Evolutionary conservation across 495 filamentous ascomycete species (phyloP).

Genomic region (Wilcoxina mikolae): DNA sequence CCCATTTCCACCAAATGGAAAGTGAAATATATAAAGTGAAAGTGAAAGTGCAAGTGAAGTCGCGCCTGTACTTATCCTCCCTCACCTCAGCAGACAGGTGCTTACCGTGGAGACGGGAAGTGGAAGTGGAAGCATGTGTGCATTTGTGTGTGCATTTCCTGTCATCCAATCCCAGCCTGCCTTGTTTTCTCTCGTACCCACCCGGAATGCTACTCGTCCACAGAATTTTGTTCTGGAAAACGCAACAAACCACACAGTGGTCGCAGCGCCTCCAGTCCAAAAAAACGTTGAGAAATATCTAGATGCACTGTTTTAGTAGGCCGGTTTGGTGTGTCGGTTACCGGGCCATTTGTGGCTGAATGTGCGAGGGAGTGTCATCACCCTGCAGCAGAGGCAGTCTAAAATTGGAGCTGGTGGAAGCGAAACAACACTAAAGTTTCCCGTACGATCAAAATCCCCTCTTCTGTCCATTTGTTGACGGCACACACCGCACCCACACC

Average conservation of each 20-base stretch:
- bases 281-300: no score
- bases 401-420: slow-evolving; percentile 27
- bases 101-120: not conserved
- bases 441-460: slow-evolving; percentile 27
- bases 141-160: not conserved
- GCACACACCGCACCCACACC: no score
- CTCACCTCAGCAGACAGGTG: not conserved
- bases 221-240: no score
- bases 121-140: not conserved
- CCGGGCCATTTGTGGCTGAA: slow-evolving; percentile 25
- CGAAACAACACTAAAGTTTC: slow-evolving; percentile 26
- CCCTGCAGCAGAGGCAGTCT: slow-evolving; percentile 28
- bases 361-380: slow-evolving; percentile 24
- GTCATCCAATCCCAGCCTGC: not conserved
- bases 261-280: no score
- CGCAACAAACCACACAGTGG: no score
- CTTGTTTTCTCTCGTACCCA: no score
- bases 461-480: slow-evolving; percentile 7
- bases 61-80: not conserved
- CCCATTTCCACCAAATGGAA: no score
- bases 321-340: slow-evolving; percentile 16
- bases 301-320: slow-evolving; percentile 9
- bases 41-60: not conserved
- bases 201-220: no score
- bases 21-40: no score